phyloP scores from a whole-genome alignment of 768 basidiomycete species.

The Crepidotus variabilis region DNA sequence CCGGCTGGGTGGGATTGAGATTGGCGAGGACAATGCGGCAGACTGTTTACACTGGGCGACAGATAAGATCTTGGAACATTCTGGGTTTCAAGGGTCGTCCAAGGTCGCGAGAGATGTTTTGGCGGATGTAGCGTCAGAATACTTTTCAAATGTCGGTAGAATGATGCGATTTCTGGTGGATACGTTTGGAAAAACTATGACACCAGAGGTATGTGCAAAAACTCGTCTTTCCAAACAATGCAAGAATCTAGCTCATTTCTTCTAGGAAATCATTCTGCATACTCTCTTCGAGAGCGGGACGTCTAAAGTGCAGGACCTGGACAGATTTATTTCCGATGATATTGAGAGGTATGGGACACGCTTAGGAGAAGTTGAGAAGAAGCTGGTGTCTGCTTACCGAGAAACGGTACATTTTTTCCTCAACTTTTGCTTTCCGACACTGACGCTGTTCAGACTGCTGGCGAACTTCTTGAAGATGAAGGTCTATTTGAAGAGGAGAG shows the following conservation, averaged over 20 bases:
- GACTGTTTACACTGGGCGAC: conserved; percentile 73
- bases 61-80: conserved; percentile 80
- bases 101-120: conserved; percentile 74
- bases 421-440: not conserved
- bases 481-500: conserved; percentile 50
- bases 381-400: conserved; percentile 76
- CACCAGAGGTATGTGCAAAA: conserved; percentile 65
- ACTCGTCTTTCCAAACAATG: not conserved
- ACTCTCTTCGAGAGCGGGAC: conserved; percentile 88
- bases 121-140: conserved; percentile 73
- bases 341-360: conserved; percentile 78
- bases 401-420: conserved; percentile 57
- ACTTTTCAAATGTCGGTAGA: conserved; percentile 79
- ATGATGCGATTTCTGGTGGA: conserved; percentile 82
- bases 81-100: conserved; percentile 89
- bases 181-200: conserved; percentile 77
- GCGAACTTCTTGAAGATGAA: conserved; percentile 47
- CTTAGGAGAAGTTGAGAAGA: conserved; percentile 79
- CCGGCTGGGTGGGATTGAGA: conserved; percentile 36
- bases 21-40: conserved; percentile 56
- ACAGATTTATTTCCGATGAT: conserved; percentile 87
- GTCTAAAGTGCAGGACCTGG: conserved; percentile 72
- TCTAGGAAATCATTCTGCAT: conserved; percentile 88
- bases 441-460: conserved; percentile 25
- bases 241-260: not conserved